Conservation (phyloP, 2,329 filamentous ascomycete species). For the Trichoderma arundinaceum region DNA sequence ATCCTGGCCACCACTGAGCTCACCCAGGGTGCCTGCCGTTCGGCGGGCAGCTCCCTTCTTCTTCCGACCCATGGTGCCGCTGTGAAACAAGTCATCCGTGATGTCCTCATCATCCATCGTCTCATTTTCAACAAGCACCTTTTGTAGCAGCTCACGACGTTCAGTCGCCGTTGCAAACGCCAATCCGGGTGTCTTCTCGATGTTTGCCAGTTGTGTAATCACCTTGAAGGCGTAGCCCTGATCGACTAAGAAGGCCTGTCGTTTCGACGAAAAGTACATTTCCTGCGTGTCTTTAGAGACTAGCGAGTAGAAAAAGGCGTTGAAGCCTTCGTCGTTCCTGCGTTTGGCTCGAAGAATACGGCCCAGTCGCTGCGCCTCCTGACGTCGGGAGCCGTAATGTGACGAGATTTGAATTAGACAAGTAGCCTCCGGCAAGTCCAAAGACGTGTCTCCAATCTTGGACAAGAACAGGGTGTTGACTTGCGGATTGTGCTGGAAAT, state of each 20-base stretch:
- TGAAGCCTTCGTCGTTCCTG: conserved; percentile 96
- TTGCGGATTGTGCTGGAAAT: conserved; percentile 90
- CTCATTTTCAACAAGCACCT: conserved; percentile 88
- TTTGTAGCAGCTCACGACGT: conserved; percentile 82
- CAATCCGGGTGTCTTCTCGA: conserved; percentile 81
- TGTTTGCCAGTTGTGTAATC: conserved; percentile 91
- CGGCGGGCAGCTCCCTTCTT: conserved; percentile 70
- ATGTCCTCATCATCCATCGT: conserved; percentile 74
- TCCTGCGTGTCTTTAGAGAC: conserved; percentile 97
- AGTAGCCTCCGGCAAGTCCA: conserved; percentile 94
- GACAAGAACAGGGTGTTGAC: conserved; percentile 95
- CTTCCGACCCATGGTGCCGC: conserved; percentile 53
- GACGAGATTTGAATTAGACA: conserved; percentile 97
- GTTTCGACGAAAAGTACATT: conserved; percentile 96
- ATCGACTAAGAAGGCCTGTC: conserved; percentile 95
- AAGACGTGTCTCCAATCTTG: conserved; percentile 97
- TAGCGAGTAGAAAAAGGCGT: conserved; percentile 97
- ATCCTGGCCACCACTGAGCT: conserved; percentile 87
- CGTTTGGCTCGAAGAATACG: conserved; percentile 94
- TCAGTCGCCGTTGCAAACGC: conserved; percentile 80
- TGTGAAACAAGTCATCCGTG: conserved; percentile 50
- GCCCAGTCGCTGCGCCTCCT: conserved; percentile 92
- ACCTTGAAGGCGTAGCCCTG: conserved; percentile 99
- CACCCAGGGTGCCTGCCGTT: conserved; percentile 83
- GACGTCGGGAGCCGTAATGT: conserved; percentile 94